phyloP scores from a whole-genome alignment of 371 early-diverging fungal genomes.

The Mucor sp. region DNA sequence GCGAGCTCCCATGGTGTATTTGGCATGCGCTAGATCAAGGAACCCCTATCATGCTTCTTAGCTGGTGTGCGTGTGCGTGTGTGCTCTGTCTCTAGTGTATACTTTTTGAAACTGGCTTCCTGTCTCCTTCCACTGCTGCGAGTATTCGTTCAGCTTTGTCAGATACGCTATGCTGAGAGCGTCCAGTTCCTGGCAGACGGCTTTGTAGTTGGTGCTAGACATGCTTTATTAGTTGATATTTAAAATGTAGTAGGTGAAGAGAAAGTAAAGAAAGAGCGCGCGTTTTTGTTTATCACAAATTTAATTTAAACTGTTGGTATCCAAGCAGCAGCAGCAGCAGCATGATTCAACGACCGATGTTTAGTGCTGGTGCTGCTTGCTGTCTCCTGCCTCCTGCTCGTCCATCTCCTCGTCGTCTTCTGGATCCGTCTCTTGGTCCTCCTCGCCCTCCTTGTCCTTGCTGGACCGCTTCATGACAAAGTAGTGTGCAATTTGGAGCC shows the following conservation, averaged over 20 bases:
- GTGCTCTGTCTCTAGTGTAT: background rate
- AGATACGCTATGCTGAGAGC: constrained; percentile 34
- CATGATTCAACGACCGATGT: background rate
- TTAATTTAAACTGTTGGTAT: background rate
- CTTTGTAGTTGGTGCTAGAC: constrained; percentile 15
- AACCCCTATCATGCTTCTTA: constrained; percentile 45
- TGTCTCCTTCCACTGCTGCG: constrained; percentile 28
- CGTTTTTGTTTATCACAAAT: background rate
- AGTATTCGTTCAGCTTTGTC: constrained; percentile 37
- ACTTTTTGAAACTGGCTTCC: constrained; percentile 35
- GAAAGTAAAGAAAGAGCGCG: background rate
- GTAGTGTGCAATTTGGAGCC: constrained; percentile 49
- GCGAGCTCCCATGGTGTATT: constrained; percentile 58
- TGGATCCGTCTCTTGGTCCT: background rate
- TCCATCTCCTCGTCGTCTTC: constrained; percentile 5
- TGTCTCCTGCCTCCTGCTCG: background rate
- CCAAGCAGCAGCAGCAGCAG: background rate
- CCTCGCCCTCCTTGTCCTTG: background rate
- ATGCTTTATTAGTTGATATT: background rate
- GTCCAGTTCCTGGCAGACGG: constrained; percentile 37
- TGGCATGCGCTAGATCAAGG: constrained; percentile 54
- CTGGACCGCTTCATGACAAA: constrained; percentile 33
- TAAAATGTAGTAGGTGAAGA: background rate
- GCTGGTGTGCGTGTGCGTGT: background rate
- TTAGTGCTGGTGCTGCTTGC: background rate